Base-by-base conservation (phyloP, 2,329 filamentous ascomycete genomes). In the Ramularia collo-cygni region DNA sequence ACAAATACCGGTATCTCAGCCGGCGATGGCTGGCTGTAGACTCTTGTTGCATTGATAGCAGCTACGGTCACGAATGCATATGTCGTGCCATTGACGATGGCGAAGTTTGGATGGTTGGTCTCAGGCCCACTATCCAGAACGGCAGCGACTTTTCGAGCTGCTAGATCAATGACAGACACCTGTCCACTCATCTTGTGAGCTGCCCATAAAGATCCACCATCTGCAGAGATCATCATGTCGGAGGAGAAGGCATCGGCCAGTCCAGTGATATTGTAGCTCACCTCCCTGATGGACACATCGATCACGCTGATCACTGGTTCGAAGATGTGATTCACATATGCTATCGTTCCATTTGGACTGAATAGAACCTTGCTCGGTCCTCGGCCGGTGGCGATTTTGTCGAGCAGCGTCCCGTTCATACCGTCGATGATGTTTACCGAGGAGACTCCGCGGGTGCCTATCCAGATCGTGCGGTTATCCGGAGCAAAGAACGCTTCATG, bases 181-280 rank as follows among this genome's bases (percentile, higher is more conserved):
- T 33, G 17, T 16, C 40, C 40, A 28, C 28, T 27, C 27, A 42
- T 28, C 24, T 42, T 42, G 21, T 38, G 40, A 9, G 40, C 40
- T 8, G 40, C 34, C 40, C 40, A 38, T 4, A 42, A 16, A 14
- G 16, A 24, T 12, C 16, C 21, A 9, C 40, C 34, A 14, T 42
- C 28, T 4, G 40, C 40, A 4, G 40, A 42, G 3, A 38, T 24
- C 40, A 42, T 42, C 40, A 42, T 42, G 27, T 42, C 40, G 2
- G 28, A 38, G 2, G 28, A 33, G 35, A 42, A 42, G 10, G n/a
- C 17, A 15, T 38, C 21, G 6, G 40, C 35, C 8, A 42, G 35
- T 9, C 40, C 40, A 15, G 40, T 42, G 28, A 42, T 42, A 35
- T 38, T 42, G 29, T 33, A 42, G 10, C 18, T 38, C 6, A 35